Base-by-base conservation (phyloP, 352 stramenopile genomes). In the Phytophthora melonis region DNA sequence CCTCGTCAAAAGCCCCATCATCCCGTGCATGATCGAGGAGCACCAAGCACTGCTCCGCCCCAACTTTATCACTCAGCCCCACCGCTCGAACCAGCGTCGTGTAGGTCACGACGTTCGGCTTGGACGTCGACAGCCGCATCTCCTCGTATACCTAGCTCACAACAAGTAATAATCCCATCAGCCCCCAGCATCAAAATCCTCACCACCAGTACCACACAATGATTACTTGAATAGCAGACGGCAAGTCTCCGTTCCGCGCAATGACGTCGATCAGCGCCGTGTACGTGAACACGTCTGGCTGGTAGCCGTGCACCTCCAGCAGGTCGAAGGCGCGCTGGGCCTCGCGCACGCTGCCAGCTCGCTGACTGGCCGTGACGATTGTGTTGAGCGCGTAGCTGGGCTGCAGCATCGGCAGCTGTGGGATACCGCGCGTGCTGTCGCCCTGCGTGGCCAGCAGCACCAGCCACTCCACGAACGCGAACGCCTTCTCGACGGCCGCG, bases 241-340 rank as follows among this genome's bases (percentile, higher is more conserved):
- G 55, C 16, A 93, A 57, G 43, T 91, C 79, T 23, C 81, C 74
- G 34, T 67, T 83, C 19, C 87, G 77, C 11, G 84, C 86, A 9
- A 84, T 83, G 21, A 93, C 82, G 64, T 94, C 87, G 58, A 94
- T 93, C n/a, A 94, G 76, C 62, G 87, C 87, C 52, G 87, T 94
- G 74, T 93, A 93, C 39, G 87, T 90, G 73, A 94, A 94, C 69
- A 94, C 85, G 58, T 94, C 87, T 0, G 87, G 87, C 58, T 87
- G 77, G 62, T 86, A 94, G 14, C 83, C 82, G 67, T 91, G 77
- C 30, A 43, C 21, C 7, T 70, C 18, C 1, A 91, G 58, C 61
- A 90, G 50, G 13, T 88, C 72, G 50, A 94, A 94, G 21, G 85
- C 87, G 65, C 85, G 84, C 59, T 80, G 68, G 2, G 87, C 87